Evolutionary conservation across 768 basidiomycete genomes (phyloP).

Genomic region (Artomyces pyxidatus): DNA sequence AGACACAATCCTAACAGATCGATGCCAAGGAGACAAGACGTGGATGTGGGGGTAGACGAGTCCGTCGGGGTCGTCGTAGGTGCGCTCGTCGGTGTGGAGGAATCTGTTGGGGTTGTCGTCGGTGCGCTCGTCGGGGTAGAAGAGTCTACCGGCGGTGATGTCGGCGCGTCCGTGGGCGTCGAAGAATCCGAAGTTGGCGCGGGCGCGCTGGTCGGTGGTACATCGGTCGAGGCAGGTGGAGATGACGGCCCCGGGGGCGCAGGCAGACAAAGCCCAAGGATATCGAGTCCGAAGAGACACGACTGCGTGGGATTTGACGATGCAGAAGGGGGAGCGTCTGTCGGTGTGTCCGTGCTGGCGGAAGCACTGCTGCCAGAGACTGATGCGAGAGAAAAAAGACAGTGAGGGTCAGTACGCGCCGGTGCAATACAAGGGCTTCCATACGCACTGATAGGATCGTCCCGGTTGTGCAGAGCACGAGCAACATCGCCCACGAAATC

Average conservation of each 20-base stretch:
- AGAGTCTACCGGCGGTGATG: too few species aligned
- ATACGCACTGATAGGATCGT: not conserved
- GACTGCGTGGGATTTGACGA: not conserved
- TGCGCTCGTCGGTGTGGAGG: not conserved
- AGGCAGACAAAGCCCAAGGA: not conserved
- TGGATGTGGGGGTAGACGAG: slow-evolving; percentile 7
- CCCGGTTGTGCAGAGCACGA: too few species aligned
- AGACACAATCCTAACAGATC: not conserved
- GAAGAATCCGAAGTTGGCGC: slow-evolving; percentile 5
- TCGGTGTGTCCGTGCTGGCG: not conserved
- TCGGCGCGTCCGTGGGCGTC: not conserved
- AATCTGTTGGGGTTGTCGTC: too few species aligned
- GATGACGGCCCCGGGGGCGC: not conserved
- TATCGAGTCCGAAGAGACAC: not conserved
- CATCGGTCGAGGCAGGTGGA: slow-evolving; percentile 1
- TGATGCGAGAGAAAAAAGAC: not conserved
- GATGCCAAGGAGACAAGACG: not conserved
- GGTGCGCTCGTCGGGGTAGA: too few species aligned
- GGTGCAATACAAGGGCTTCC: not conserved
- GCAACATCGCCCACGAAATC: not conserved
- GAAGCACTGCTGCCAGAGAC: not conserved
- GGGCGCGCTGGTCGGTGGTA: not conserved
- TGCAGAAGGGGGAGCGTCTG: not conserved
- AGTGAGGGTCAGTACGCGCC: not conserved
- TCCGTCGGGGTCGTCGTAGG: not conserved